A percentile compares a stretch with the other conserved stretches of the same genome.
Conservation (phyloP, 768 basidiomycete species). For the Rubroboletus satanas region DNA sequence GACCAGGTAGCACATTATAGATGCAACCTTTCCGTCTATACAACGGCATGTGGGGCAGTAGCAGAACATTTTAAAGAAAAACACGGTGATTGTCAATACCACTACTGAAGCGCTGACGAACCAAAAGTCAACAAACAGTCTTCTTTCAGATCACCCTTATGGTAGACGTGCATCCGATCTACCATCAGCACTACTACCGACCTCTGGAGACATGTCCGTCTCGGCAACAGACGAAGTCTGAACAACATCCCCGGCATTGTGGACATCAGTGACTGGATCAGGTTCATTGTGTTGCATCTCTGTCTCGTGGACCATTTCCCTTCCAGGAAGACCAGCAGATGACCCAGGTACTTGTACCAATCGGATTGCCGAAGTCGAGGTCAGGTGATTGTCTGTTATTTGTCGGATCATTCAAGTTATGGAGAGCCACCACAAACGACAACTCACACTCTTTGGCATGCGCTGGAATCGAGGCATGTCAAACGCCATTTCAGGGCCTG, state of each 20-base stretch:
- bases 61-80: background rate
- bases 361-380: slow-evolving; percentile 9
- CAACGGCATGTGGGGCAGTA: background rate
- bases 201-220: background rate
- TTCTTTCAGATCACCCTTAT: background rate
- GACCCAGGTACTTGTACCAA: slow-evolving; percentile 1
- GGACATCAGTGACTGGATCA: background rate
- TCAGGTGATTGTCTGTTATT: slow-evolving; percentile 40
- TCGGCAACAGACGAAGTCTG: slow-evolving; percentile 1
- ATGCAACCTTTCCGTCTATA: slow-evolving; percentile 3
- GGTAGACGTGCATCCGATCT: background rate
- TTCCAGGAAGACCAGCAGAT: background rate
- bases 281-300: background rate
- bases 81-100: background rate
- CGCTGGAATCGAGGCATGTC: slow-evolving; percentile 34
- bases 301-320: background rate
- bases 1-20: slow-evolving; percentile 3
- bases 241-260: background rate
- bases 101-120: background rate
- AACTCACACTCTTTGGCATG: slow-evolving; percentile 76
- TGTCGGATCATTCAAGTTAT: background rate
- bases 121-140: background rate
- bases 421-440: background rate
- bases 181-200: background rate
- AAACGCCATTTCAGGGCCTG: slow-evolving; percentile 5